Percentiles rank a stretch among this genome's conserved stretches.
Evolutionary conservation across 352 stramenopile genomes (phyloP).

Genomic region (Phytophthora rubi): DNA sequence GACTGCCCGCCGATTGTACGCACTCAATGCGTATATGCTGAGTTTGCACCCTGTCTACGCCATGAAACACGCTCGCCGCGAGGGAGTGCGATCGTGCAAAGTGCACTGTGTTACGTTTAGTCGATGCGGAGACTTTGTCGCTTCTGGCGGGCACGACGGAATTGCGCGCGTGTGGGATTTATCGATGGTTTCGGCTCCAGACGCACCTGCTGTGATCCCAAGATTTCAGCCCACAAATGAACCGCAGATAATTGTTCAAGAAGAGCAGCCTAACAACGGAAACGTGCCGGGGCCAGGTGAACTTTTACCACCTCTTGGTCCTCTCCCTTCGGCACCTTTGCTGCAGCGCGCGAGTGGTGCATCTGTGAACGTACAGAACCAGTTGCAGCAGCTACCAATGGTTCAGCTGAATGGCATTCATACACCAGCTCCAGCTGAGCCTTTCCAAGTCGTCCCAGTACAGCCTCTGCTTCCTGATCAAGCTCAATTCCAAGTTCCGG

Average conservation of each 20-base stretch:
- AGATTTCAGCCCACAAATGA: slow-evolving; percentile 60
- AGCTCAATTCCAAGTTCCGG: not conserved
- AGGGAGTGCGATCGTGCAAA: slow-evolving; percentile 70
- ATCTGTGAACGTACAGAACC: slow-evolving; percentile 1
- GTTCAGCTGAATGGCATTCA: not conserved
- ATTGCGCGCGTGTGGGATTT: slow-evolving; percentile 92
- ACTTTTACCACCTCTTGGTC: slow-evolving; percentile 1
- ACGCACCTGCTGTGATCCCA: slow-evolving; percentile 55
- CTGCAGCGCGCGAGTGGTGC: slow-evolving; percentile 4
- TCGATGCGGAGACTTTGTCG: slow-evolving; percentile 89
- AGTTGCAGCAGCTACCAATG: slow-evolving; percentile 10
- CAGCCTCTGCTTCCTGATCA: not conserved
- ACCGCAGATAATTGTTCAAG: slow-evolving; percentile 28
- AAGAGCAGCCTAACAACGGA: slow-evolving; percentile 10
- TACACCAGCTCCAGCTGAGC: slow-evolving; percentile 1
- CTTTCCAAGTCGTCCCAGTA: slow-evolving; percentile 6
- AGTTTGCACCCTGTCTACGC: slow-evolving; percentile 83
- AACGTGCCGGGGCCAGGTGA: slow-evolving; percentile 5
- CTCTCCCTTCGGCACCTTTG: slow-evolving; percentile 5
- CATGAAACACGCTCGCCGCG: slow-evolving; percentile 66
- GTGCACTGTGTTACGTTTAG: slow-evolving; percentile 79
- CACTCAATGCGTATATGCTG: slow-evolving; percentile 77
- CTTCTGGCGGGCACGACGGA: slow-evolving; percentile 94
- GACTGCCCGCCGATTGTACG: slow-evolving; percentile 76
- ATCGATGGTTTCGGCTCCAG: slow-evolving; percentile 50